Conservation (phyloP, 2,329 filamentous ascomycete species). For the Chaetomiaceae sp. region DNA sequence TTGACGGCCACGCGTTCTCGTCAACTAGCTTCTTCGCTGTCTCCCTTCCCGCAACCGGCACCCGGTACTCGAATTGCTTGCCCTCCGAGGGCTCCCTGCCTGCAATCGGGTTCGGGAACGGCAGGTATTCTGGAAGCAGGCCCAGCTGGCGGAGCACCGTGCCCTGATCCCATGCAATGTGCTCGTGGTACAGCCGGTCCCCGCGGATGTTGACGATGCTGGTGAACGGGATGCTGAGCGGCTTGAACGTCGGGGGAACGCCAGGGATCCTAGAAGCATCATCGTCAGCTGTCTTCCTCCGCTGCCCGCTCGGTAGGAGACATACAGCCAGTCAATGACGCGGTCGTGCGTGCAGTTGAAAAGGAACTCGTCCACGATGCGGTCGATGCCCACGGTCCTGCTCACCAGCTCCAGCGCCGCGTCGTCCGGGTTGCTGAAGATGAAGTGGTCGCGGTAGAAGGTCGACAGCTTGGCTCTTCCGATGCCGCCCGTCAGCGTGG, state of each 20-base stretch:
- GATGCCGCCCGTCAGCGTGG: slow-evolving; percentile 67
- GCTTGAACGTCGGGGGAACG: slow-evolving; percentile 51
- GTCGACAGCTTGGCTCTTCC: slow-evolving; percentile 57
- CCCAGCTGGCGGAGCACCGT: slow-evolving; percentile 59
- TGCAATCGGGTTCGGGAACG: slow-evolving; percentile 51
- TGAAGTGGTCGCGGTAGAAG: slow-evolving; percentile 72
- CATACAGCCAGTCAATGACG: slow-evolving; percentile 64
- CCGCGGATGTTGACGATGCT: slow-evolving; percentile 64
- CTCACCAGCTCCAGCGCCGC: slow-evolving; percentile 65
- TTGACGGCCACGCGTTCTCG: slow-evolving; percentile 49
- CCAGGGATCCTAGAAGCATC: slow-evolving; percentile 46
- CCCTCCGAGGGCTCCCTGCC: slow-evolving; percentile 32
- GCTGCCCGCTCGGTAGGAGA: too few relatives aligned
- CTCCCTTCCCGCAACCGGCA: slow-evolving; percentile 58
- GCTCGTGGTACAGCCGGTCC: slow-evolving; percentile 64
- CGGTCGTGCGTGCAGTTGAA: slow-evolving; percentile 59
- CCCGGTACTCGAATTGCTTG: slow-evolving; percentile 47
- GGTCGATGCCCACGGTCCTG: slow-evolving; percentile 66
- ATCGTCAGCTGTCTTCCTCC: background rate
- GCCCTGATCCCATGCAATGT: slow-evolving; percentile 67
- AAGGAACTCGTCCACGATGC: slow-evolving; percentile 68
- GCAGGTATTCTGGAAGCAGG: slow-evolving; percentile 59
- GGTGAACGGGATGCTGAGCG: slow-evolving; percentile 58
- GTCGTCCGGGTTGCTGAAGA: slow-evolving; percentile 67
- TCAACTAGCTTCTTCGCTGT: slow-evolving; percentile 45